Conservation (phyloP, 208 protist genomes). For the Naegleria lovaniensis region DNA sequence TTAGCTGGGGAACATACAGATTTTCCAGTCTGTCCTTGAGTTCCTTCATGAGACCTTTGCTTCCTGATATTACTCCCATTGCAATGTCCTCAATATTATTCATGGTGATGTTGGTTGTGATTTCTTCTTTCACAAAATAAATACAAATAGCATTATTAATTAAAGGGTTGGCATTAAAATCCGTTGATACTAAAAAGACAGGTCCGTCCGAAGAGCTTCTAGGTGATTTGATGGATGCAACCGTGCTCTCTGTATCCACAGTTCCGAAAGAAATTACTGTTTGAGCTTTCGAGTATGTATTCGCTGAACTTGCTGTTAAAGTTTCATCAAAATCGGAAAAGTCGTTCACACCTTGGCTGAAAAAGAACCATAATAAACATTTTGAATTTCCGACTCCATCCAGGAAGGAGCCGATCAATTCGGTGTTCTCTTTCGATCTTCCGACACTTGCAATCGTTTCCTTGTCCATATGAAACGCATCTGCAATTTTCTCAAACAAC, state of each 20-base stretch:
- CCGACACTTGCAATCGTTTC: neutral
- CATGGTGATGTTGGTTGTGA: neutral
- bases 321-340: neutral
- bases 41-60: neutral
- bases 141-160: slow-evolving; percentile 7
- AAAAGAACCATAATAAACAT: neutral
- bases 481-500: neutral
- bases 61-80: neutral
- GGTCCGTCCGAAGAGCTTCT: neutral
- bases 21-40: neutral
- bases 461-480: neutral
- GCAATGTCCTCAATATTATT: slow-evolving; percentile 8
- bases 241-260: no score
- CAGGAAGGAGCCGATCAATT: neutral
- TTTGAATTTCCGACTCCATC: neutral
- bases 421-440: neutral
- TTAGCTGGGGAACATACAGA: neutral
- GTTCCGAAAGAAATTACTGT: neutral
- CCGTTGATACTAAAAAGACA: neutral
- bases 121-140: slow-evolving; percentile 20
- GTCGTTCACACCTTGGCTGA: neutral
- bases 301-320: neutral
- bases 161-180: neutral
- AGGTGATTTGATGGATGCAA: neutral
- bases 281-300: neutral